Evolutionary conservation across 23 red algal genomes (phyloP).

Genomic region (Gracilaria domingensis): DNA sequence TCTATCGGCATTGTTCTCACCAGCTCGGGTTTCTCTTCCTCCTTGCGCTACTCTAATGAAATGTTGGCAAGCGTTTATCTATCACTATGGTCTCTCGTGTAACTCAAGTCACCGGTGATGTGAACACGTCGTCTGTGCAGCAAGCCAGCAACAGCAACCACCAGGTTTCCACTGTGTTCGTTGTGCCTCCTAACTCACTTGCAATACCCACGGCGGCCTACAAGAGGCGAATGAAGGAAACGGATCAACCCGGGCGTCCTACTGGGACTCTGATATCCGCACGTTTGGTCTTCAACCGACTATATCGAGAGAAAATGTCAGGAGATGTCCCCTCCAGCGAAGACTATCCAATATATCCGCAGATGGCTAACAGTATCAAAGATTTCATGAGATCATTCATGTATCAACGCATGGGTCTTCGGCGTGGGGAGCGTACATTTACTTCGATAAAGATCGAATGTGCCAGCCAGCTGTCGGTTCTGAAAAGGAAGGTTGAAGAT

Average conservation of each 20-base stretch:
- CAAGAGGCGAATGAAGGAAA: constrained; percentile 1
- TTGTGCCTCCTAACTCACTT: neutral
- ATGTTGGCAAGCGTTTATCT: too few species aligned
- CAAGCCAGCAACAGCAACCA: neutral
- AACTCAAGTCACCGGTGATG: too few species aligned
- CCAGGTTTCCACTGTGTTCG: neutral
- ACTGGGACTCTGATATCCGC: neutral
- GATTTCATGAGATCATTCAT: neutral
- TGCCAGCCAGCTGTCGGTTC: neutral
- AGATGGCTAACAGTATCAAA: neutral
- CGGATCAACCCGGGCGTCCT: neutral
- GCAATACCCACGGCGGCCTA: neutral
- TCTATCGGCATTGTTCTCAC: neutral
- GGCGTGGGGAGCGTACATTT: neutral
- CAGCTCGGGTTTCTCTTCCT: neutral
- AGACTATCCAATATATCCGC: neutral
- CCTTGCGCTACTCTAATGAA: neutral
- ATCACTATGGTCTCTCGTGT: too few species aligned
- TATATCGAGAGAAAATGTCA: neutral
- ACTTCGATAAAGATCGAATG: neutral
- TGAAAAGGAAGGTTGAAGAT: constrained; percentile 1
- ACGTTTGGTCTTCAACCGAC: neutral
- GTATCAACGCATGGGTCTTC: neutral
- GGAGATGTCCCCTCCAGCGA: neutral
- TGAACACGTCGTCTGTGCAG: too few species aligned